Evolutionary conservation across 2,329 filamentous ascomycete species (phyloP).

Genomic region (Thielaviopsis populi): DNA sequence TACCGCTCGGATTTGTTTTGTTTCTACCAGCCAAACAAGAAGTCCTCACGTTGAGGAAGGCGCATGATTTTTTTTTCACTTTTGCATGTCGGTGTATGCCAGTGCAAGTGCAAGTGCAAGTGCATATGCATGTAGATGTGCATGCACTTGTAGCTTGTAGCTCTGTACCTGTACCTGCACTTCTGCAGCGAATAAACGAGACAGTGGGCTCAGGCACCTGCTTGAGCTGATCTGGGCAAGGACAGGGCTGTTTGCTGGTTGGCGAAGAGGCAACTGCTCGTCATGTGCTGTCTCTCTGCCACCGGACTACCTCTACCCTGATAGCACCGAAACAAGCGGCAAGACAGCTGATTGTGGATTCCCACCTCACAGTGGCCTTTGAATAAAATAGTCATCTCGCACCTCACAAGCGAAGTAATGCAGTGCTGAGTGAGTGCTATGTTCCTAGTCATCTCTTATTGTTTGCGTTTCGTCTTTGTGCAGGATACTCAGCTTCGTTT

Average conservation of each 20-base stretch:
- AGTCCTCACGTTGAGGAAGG: neutral
- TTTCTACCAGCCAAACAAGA: neutral
- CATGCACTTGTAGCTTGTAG: neutral
- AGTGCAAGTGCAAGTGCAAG: too few relatives aligned
- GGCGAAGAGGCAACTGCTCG: neutral
- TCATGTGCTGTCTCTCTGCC: neutral
- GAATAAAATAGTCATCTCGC: neutral
- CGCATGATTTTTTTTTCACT: neutral
- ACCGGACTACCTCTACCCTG: neutral
- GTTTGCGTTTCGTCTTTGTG: neutral
- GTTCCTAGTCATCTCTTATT: neutral
- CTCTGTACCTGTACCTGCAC: neutral
- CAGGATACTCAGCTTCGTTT: neutral
- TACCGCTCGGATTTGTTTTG: conserved; percentile 4
- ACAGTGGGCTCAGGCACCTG: neutral
- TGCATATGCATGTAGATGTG: neutral
- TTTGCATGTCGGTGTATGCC: too few relatives aligned
- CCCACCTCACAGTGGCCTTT: neutral
- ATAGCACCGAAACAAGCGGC: neutral
- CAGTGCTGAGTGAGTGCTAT: neutral
- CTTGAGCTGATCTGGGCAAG: neutral
- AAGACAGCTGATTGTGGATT: neutral
- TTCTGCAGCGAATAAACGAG: neutral
- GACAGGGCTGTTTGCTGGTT: neutral
- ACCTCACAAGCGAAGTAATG: neutral